Percentiles rank a stretch among this genome's conserved stretches.
Conservation (phyloP, 1,139 yeast genomes). For the Saccharomyces hybrid region DNA sequence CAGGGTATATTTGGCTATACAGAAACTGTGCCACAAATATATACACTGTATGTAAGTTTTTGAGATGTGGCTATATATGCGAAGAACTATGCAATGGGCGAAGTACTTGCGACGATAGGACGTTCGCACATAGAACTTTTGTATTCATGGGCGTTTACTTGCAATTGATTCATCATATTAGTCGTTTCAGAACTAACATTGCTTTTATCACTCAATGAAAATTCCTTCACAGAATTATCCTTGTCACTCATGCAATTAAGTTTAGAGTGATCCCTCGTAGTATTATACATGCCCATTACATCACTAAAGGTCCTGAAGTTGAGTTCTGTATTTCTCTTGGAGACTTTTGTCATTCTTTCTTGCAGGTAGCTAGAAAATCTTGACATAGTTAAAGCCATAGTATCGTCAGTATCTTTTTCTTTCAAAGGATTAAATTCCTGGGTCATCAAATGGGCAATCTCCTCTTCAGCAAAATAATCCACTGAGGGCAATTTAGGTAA, state of each 20-base stretch:
- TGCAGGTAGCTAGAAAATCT: conserved; percentile 5
- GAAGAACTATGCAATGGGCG: not conserved
- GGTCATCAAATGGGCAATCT: conserved; percentile 6
- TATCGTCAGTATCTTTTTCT: conserved; percentile 6
- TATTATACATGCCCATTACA: not conserved
- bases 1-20: not conserved
- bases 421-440: not conserved
- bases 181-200: not conserved
- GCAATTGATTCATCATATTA: not conserved
- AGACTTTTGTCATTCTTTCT: conserved; percentile 8
- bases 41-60: not conserved
- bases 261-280: not conserved
- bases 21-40: not conserved
- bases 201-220: not conserved
- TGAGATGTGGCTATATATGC: not conserved
- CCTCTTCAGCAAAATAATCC: conserved; percentile 21
- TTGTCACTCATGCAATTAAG: not conserved
- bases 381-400: conserved; percentile 9
- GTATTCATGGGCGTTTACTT: not conserved
- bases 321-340: conserved; percentile 7
- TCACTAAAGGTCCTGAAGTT: conserved; percentile 4
- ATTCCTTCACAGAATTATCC: not conserved
- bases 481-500: conserved; percentile 26
- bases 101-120: not conserved
- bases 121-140: not conserved